Evolutionary conservation across 768 basidiomycete genomes (phyloP).

Genomic region (Mycena leptocephala): DNA sequence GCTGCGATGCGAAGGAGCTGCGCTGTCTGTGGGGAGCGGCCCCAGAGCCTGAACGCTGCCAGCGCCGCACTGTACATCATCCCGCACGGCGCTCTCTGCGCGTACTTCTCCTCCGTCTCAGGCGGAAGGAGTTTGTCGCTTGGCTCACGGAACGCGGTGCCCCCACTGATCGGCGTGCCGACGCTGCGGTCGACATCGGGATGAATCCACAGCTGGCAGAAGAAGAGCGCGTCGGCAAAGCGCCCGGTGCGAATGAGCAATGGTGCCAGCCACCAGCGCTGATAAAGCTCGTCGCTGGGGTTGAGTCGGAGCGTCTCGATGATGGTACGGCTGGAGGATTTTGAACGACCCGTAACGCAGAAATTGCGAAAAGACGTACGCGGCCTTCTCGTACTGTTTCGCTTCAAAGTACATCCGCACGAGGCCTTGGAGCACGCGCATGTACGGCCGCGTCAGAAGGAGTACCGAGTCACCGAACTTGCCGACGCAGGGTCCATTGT

Average conservation of each 20-base stretch:
- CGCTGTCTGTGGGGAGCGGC: slow-evolving; percentile 40
- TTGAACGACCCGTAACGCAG: not conserved
- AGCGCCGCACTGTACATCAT: slow-evolving; percentile 46
- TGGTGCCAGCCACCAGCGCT: slow-evolving; percentile 21
- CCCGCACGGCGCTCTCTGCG: slow-evolving; percentile 6
- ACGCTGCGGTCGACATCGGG: not conserved
- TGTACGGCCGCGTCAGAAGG: slow-evolving; percentile 22
- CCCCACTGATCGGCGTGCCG: slow-evolving; percentile 8
- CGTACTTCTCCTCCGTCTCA: slow-evolving; percentile 33
- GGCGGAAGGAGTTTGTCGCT: not conserved
- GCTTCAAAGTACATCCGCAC: slow-evolving; percentile 20
- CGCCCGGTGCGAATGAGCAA: slow-evolving; percentile 28
- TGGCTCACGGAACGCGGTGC: slow-evolving; percentile 24
- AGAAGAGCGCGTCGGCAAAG: slow-evolving; percentile 32
- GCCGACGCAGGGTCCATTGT: slow-evolving; percentile 50
- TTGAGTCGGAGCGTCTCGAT: slow-evolving; percentile 28
- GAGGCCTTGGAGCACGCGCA: slow-evolving; percentile 22
- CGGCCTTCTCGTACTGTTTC: slow-evolving; percentile 9
- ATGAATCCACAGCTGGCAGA: slow-evolving; percentile 24
- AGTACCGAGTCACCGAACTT: slow-evolving; percentile 46
- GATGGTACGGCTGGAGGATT: not conserved
- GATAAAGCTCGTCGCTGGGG: slow-evolving; percentile 16
- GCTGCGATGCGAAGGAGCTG: slow-evolving; percentile 49
- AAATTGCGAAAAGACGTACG: not conserved
- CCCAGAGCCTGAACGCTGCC: slow-evolving; percentile 50